These are phyloP conservation scores for Striga asiatica DNA, from an alignment of 257 asterid genomes.

Conservation along the genomic window DNA sequence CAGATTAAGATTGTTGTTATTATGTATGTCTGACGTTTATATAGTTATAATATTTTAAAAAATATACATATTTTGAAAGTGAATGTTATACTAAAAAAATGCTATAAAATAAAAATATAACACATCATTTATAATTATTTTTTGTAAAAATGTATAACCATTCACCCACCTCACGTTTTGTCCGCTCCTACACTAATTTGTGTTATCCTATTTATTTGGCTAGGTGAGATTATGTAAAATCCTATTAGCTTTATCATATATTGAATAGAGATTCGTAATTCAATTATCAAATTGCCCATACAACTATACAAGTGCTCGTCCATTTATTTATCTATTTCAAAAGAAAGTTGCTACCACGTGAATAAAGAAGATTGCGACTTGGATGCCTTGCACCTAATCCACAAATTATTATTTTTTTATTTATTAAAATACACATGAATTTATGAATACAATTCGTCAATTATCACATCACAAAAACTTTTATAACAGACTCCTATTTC, in stretches of 20 bases:
- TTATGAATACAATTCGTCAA: not conserved
- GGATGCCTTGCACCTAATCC: constrained; percentile 32
- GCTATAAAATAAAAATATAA: no score
- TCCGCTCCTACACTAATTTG: no score
- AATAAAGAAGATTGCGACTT: constrained; percentile 45
- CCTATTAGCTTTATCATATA: not conserved
- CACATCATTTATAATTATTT: no score
- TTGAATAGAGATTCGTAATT: constrained; percentile 24
- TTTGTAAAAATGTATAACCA: no score
- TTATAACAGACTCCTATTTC: constrained; percentile 12
- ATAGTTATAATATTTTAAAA: no score
- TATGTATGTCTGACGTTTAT: no score
- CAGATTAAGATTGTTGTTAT: no score
- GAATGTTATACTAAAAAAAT: not conserved
- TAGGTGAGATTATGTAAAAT: not conserved
- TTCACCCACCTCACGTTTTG: no score
- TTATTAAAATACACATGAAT: constrained; percentile 3
- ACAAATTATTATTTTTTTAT: constrained; percentile 10
- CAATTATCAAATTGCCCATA: constrained; percentile 19
- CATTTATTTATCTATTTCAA: no score
- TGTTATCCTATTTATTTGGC: no score
- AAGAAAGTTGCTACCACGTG: constrained; percentile 36
- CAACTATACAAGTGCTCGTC: no score
- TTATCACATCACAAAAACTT: constrained; percentile 4
- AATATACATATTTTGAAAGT: no score